Evolutionary conservation across 768 basidiomycete genomes (phyloP), one percentile per base, ranked within the genome.

Genomic region (Agrocybe pediades): DNA sequence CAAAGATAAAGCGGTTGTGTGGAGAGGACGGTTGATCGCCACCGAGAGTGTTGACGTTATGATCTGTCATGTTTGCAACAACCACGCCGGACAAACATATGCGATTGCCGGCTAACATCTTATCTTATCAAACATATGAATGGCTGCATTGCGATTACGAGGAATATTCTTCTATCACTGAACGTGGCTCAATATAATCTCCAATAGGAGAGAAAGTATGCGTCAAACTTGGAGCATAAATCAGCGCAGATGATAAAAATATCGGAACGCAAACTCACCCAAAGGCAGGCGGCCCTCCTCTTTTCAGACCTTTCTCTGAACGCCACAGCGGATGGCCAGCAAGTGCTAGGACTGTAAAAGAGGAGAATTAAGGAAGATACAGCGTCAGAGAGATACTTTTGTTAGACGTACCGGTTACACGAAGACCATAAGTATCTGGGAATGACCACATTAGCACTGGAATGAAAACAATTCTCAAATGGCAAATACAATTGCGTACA

Each of bases 311-410:
- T 49, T 72, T 68, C 19, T 68, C 59, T 1, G 82, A 81, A 19
- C 73, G 51, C 59, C 79, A 84, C 73, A 85, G 81, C n/a, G 79
- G 78, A 33, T 82, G 81, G 0, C 78, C 75, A 20, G 79, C 81
- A 24, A 70, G 56, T 1, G 56, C 65, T 51, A 71, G 67, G 2
- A 70, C 70, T 71, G n/a, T n/a, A 41, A 15, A 49, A 9, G 41
- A 41, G 17, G 30, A 16, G 19, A 23, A 11, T 46, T 36, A 24
- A 1, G 21, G 15, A 17, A 46, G n/a, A n/a, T 26, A 39, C 8
- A 19, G 15, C 24, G 26, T 21, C 1, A 23, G 8, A 17, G 16
- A 5, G 15, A n/a, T 17, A 16, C 27, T 25, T 73, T 71, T 23
- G 9, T 75, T 67, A 11, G 68, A 74, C 55, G 75, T 62, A 62